Evolutionary conservation across 805 yeast genomes (phyloP).

Genomic region (Metschnikowia arizonensis): DNA sequence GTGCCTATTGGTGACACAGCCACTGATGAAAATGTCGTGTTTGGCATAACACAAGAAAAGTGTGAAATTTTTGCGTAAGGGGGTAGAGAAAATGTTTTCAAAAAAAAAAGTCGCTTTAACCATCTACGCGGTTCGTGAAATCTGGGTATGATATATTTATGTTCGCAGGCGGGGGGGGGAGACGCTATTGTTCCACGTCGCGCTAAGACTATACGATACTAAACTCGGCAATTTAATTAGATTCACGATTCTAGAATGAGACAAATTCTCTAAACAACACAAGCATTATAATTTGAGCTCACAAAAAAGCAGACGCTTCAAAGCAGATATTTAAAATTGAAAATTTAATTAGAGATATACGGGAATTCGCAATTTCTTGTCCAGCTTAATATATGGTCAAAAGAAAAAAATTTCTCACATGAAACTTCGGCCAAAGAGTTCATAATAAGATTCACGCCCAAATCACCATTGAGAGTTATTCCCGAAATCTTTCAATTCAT

Average conservation of each 20-base stretch:
- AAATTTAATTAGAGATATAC: no score
- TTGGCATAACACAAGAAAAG: background rate
- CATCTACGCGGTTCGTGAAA: background rate
- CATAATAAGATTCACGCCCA: background rate
- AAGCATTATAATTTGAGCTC: background rate
- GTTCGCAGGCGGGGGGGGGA: background rate
- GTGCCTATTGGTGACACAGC: background rate
- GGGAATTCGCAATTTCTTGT: no score
- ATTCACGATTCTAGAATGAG: background rate
- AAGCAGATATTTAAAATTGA: background rate
- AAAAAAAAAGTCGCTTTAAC: background rate
- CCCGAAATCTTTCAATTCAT: no score
- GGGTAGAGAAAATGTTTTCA: no score
- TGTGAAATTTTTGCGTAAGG: no score
- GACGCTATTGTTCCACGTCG: conserved; percentile 1
- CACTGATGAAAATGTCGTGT: background rate
- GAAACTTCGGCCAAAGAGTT: background rate
- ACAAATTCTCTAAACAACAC: background rate
- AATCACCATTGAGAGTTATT: no score
- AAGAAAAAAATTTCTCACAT: no score
- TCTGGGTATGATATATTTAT: background rate
- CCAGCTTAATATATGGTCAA: no score
- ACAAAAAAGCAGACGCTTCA: background rate
- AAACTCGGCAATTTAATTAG: background rate
- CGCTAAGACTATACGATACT: background rate